A percentile compares a stretch with the other conserved stretches of the same genome.
phyloP scores from a whole-genome alignment of 768 basidiomycete species.

The Galerina marginata region DNA sequence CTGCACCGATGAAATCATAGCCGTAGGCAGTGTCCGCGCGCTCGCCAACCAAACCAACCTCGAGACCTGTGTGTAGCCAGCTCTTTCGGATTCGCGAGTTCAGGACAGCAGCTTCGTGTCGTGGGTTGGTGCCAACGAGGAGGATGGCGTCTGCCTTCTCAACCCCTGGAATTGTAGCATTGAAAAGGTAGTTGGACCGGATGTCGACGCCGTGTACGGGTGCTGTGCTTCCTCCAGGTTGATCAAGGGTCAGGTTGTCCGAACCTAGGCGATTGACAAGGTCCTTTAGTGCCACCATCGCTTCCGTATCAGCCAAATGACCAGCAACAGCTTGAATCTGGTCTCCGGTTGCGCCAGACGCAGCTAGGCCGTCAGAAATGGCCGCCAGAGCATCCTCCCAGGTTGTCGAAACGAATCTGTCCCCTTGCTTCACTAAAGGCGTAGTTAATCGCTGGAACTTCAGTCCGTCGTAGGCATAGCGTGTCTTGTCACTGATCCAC shows the following conservation, averaged over 20 bases:
- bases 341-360: conserved; percentile 84
- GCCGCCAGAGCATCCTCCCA: conserved; percentile 91
- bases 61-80: conserved; percentile 87
- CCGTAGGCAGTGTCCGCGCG: conserved; percentile 91
- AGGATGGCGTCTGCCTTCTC: conserved; percentile 93
- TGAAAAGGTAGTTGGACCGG: conserved; percentile 97
- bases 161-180: conserved; percentile 87
- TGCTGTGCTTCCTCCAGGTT: conserved; percentile 63
- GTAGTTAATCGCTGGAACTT: conserved; percentile 94
- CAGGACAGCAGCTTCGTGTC: conserved; percentile 95
- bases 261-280: conserved; percentile 92
- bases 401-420: conserved; percentile 85
- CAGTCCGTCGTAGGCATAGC: conserved; percentile 95
- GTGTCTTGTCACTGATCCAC: conserved; percentile 99
- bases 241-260: conserved; percentile 89
- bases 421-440: conserved; percentile 89
- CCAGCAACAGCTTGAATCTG: conserved; percentile 97
- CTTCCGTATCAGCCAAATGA: conserved; percentile 91
- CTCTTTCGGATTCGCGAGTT: conserved; percentile 97
- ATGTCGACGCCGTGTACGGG: conserved; percentile 87
- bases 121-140: conserved; percentile 93
- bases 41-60: conserved; percentile 91
- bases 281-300: conserved; percentile 93
- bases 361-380: conserved; percentile 76
- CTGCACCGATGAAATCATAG: conserved; percentile 87